These are phyloP conservation scores for Immersiporthe knoxdaviesiana DNA, from an alignment of 2,329 filamentous ascomycete genomes.

Conservation along the genomic window DNA sequence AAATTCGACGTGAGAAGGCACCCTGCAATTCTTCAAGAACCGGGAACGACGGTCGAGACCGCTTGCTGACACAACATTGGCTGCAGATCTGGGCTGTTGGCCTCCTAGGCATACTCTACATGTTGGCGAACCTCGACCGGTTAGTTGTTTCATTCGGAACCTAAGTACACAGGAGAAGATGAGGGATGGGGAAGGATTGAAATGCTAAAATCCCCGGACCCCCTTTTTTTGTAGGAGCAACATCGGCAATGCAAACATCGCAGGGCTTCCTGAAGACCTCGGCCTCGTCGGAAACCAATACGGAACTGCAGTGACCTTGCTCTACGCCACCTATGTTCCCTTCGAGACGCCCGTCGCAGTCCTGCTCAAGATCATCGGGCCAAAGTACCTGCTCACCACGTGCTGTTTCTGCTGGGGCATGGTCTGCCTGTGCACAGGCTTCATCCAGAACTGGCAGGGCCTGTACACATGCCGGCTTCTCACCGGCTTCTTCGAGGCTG, in stretches of 20 bases:
- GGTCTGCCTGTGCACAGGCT: constrained; percentile 37
- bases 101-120: constrained; percentile 29
- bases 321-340: constrained; percentile 41
- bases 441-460: constrained; percentile 37
- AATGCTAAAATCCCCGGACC: background rate
- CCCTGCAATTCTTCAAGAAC: background rate
- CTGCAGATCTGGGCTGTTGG: constrained; percentile 19
- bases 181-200: background rate
- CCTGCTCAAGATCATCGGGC: constrained; percentile 41
- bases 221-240: constrained; percentile 28
- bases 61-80: background rate
- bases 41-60: too few species aligned
- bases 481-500: constrained; percentile 36
- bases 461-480: constrained; percentile 34
- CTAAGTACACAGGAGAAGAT: background rate
- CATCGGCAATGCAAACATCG: constrained; percentile 35
- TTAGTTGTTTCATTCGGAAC: background rate
- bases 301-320: constrained; percentile 39
- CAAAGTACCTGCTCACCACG: constrained; percentile 37
- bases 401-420: constrained; percentile 34
- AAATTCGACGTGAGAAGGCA: constrained; percentile 21
- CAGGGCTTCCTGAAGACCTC: constrained; percentile 32
- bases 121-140: constrained; percentile 34
- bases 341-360: constrained; percentile 39
- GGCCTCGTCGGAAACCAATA: constrained; percentile 33